phyloP scores from a whole-genome alignment of 345 rosid genomes.

The Passiflora organensis region DNA sequence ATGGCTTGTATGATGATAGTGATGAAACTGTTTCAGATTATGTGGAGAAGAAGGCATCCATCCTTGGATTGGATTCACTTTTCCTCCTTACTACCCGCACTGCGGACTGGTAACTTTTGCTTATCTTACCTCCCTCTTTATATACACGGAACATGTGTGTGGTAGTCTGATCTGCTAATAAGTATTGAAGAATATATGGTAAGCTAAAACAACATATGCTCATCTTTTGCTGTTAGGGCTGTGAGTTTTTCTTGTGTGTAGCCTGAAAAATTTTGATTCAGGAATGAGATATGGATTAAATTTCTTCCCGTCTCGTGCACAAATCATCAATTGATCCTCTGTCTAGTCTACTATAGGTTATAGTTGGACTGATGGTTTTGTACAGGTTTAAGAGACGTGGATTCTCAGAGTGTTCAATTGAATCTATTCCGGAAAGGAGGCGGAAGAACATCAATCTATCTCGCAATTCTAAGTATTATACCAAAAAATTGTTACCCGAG shows the following conservation, averaged over 20 bases:
- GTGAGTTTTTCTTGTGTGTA: no score
- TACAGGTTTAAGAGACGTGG: constrained; percentile 79
- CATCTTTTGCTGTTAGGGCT: no score
- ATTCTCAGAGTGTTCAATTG: constrained; percentile 66
- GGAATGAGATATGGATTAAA: neutral
- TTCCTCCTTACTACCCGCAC: constrained; percentile 87
- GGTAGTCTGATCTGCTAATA: no score
- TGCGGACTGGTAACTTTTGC: constrained; percentile 69
- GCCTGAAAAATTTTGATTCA: neutral
- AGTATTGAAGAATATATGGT: no score
- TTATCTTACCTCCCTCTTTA: no score
- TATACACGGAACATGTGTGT: no score
- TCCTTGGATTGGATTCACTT: constrained; percentile 62
- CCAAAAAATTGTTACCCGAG: constrained; percentile 71
- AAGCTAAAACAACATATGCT: no score
- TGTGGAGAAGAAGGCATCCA: constrained; percentile 78
- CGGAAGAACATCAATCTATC: constrained; percentile 69
- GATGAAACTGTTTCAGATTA: constrained; percentile 49
- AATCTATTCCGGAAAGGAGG: constrained; percentile 64
- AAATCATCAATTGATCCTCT: no score
- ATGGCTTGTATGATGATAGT: neutral
- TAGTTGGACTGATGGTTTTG: constrained; percentile 1
- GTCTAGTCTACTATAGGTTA: no score
- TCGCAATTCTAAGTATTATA: constrained; percentile 75
- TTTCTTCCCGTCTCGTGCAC: neutral